phyloP scores from a whole-genome alignment of 306 rosid genomes.

The Sesbania bispinosa region DNA sequence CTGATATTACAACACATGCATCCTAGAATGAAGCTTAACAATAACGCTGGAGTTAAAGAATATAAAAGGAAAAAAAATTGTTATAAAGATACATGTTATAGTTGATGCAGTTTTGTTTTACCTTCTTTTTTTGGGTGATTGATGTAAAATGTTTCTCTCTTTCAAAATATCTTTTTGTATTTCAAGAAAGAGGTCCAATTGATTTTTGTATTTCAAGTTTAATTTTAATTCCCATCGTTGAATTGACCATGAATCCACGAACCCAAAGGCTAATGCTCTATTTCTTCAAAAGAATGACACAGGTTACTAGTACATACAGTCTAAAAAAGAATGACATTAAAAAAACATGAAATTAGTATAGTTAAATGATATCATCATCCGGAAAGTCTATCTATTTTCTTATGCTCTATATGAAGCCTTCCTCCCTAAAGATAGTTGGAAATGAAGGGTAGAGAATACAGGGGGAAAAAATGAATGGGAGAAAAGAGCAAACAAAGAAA shows the following conservation, averaged over 20 bases:
- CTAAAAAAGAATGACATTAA: background rate
- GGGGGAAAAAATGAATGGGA: background rate
- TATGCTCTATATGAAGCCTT: slow-evolving; percentile 20
- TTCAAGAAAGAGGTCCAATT: background rate
- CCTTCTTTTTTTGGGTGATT: too few relatives aligned
- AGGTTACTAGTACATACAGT: background rate
- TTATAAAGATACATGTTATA: too few relatives aligned
- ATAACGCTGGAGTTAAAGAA: too few relatives aligned
- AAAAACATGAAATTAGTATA: slow-evolving; percentile 6
- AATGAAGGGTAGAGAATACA: background rate
- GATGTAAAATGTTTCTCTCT: too few relatives aligned
- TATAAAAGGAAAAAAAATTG: too few relatives aligned
- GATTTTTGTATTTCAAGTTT: too few relatives aligned
- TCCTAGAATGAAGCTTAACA: too few relatives aligned
- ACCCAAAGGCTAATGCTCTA: background rate
- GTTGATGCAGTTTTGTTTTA: too few relatives aligned
- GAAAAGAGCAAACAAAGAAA: background rate
- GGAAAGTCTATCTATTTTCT: slow-evolving; percentile 21
- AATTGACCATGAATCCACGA: too few relatives aligned
- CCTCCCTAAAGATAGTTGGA: background rate
- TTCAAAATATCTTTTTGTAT: too few relatives aligned
- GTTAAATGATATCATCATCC: slow-evolving; percentile 21
- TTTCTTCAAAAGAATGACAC: slow-evolving; percentile 11
- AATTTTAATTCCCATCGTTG: too few relatives aligned
- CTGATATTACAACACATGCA: too few relatives aligned